Evolutionary conservation across 257 asterid genomes (phyloP).

Genomic region (Solanum neorickii): DNA sequence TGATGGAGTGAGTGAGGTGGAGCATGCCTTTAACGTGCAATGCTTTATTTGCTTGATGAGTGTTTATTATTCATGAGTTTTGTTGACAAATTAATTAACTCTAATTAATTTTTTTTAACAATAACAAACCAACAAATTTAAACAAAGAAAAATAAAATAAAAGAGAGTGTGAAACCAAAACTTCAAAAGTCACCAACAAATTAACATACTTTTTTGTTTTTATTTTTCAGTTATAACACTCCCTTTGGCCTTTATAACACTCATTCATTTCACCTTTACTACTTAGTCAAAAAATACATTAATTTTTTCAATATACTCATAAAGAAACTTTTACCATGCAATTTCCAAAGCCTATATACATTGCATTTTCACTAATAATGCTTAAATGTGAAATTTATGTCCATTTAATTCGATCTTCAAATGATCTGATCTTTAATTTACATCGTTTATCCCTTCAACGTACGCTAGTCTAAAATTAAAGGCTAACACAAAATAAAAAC

Average conservation of each 20-base stretch:
- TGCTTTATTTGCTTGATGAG: constrained; percentile 25
- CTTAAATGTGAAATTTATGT: not conserved
- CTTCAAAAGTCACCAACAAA: constrained; percentile 8
- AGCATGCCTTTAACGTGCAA: constrained; percentile 32
- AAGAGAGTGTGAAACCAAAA: constrained; percentile 7
- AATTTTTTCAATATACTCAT: not conserved
- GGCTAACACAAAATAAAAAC: not conserved
- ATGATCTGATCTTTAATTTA: not conserved
- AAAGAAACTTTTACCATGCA: not conserved
- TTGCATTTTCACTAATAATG: not conserved
- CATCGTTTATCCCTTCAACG: not conserved
- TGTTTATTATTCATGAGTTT: constrained; percentile 30
- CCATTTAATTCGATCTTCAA: not conserved
- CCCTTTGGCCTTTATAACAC: not conserved
- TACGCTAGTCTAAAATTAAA: not conserved
- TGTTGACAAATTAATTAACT: constrained; percentile 18
- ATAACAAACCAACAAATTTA: not conserved
- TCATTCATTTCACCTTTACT: not conserved
- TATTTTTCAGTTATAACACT: not conserved
- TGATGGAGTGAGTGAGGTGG: constrained; percentile 19
- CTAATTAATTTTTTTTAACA: not conserved
- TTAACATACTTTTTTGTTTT: not conserved
- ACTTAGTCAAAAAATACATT: not conserved
- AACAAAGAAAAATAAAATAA: not conserved
- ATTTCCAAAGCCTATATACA: not conserved